phyloP scores from a whole-genome alignment of 163 green algal species.

The Scenedesmus sp. region DNA sequence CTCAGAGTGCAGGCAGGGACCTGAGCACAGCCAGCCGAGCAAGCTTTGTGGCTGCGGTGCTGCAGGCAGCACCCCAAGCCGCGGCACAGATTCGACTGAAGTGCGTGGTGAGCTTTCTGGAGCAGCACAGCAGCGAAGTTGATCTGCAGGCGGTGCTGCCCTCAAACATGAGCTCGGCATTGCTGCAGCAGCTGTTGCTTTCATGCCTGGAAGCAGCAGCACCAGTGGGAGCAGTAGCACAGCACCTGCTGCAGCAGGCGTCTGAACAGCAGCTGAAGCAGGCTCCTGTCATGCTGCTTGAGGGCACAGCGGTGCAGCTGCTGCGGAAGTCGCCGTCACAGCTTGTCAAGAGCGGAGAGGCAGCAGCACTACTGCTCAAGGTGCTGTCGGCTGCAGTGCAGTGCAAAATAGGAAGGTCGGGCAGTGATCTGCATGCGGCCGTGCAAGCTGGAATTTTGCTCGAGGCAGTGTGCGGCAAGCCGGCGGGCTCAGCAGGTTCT shows the following conservation, averaged over 20 bases:
- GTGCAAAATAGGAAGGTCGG: too few relatives aligned
- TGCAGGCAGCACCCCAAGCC: background rate
- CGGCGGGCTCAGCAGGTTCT: too few relatives aligned
- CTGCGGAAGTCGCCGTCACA: too few relatives aligned
- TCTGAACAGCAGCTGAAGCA: too few relatives aligned
- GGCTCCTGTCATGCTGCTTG: too few relatives aligned
- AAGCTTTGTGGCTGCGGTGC: background rate
- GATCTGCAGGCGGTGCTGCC: background rate
- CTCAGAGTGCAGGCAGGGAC: background rate
- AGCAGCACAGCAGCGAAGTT: background rate
- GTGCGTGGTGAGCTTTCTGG: background rate
- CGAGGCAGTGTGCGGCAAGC: too few relatives aligned
- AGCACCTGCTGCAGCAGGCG: background rate
- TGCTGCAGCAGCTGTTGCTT: background rate
- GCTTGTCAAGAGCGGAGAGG: too few relatives aligned
- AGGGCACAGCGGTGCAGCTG: too few relatives aligned
- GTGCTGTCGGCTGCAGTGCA: too few relatives aligned
- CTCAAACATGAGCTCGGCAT: background rate
- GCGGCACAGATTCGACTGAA: background rate
- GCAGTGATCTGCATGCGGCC: too few relatives aligned
- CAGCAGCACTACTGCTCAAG: too few relatives aligned
- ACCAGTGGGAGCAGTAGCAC: background rate
- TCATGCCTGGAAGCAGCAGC: background rate
- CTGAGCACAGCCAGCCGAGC: background rate
- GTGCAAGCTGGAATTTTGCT: too few relatives aligned